Conservation (phyloP, 805 yeast genomes). For the Ogataea pini region DNA sequence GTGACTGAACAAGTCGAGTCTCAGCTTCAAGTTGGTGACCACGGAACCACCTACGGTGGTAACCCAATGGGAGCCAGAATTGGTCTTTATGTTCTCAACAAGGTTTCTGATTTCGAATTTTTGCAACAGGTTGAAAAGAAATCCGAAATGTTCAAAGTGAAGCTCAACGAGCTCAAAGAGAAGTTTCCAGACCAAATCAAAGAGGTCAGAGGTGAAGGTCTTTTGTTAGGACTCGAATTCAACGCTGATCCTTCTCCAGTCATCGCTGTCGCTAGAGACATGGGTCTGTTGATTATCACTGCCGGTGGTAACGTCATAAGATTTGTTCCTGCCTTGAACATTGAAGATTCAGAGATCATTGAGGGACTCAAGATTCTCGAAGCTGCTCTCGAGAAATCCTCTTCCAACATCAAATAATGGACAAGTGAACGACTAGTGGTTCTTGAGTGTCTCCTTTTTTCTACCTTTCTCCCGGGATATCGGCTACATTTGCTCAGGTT, state of each 20-base stretch:
- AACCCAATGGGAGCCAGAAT: slow-evolving; percentile 89
- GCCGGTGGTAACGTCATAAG: slow-evolving; percentile 92
- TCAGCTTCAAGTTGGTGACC: slow-evolving; percentile 84
- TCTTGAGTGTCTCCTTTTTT: too few relatives aligned
- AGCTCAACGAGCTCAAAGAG: slow-evolving; percentile 50
- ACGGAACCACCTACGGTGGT: slow-evolving; percentile 98
- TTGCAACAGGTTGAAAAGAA: slow-evolving; percentile 60
- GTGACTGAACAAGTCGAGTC: slow-evolving; percentile 77
- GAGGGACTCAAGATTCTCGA: slow-evolving; percentile 75
- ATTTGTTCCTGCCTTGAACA: slow-evolving; percentile 89
- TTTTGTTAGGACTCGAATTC: slow-evolving; percentile 83
- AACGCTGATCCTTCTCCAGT: slow-evolving; percentile 60
- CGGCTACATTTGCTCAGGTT: too few relatives aligned
- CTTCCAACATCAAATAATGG: too few relatives aligned
- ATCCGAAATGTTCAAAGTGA: slow-evolving; percentile 54
- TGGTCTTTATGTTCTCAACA: slow-evolving; percentile 72
- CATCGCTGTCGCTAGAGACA: slow-evolving; percentile 69
- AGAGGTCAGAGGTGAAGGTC: slow-evolving; percentile 85
- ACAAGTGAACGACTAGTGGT: too few relatives aligned
- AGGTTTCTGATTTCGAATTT: slow-evolving; percentile 62
- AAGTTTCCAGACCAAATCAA: slow-evolving; percentile 61
- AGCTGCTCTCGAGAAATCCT: slow-evolving; percentile 43
- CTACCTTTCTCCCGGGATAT: too few relatives aligned
- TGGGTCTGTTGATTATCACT: slow-evolving; percentile 81
- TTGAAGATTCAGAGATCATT: slow-evolving; percentile 64